Conservation (phyloP, 495 filamentous ascomycete species). For the Aspergillus funiculosus region DNA sequence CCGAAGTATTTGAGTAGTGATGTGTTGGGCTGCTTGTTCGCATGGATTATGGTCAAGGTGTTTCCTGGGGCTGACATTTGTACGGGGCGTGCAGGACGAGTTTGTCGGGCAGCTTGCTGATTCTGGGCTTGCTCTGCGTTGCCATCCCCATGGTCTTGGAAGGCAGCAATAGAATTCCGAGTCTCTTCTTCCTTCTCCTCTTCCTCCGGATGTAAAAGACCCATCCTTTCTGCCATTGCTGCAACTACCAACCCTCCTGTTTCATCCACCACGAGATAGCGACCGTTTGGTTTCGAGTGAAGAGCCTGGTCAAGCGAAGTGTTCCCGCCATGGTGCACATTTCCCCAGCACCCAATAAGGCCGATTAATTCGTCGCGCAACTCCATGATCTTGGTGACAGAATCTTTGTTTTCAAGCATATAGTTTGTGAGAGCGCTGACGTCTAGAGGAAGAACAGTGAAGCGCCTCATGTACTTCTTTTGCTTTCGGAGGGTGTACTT, state of each 20-base stretch:
- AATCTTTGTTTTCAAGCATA: constrained; percentile 69
- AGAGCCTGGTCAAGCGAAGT: constrained; percentile 25
- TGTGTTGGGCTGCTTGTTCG: constrained; percentile 85
- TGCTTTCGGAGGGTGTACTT: constrained; percentile 94
- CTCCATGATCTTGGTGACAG: constrained; percentile 70
- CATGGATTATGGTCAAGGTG: constrained; percentile 81
- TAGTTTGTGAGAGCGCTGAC: constrained; percentile 66
- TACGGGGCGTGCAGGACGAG: constrained; percentile 16
- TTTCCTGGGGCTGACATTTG: constrained; percentile 59
- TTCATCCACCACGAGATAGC: constrained; percentile 88
- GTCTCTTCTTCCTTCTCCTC: constrained; percentile 28
- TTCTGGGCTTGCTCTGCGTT: constrained; percentile 10
- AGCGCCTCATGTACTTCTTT: constrained; percentile 84
- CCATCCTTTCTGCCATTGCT: constrained; percentile 87
- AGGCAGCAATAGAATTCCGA: constrained; percentile 4
- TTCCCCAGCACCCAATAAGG: constrained; percentile 60
- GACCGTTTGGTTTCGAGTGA: constrained; percentile 48
- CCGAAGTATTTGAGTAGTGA: constrained; percentile 79
- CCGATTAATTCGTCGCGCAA: constrained; percentile 80
- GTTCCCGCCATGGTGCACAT: constrained; percentile 50
- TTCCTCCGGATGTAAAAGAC: constrained; percentile 60
- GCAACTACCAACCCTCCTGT: constrained; percentile 81
- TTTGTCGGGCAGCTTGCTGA: background rate
- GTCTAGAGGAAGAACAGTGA: constrained; percentile 78
- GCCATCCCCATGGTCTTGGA: background rate